phyloP scores from a whole-genome alignment of 2,329 filamentous ascomycete genomes.

The Aphanocladium album region DNA sequence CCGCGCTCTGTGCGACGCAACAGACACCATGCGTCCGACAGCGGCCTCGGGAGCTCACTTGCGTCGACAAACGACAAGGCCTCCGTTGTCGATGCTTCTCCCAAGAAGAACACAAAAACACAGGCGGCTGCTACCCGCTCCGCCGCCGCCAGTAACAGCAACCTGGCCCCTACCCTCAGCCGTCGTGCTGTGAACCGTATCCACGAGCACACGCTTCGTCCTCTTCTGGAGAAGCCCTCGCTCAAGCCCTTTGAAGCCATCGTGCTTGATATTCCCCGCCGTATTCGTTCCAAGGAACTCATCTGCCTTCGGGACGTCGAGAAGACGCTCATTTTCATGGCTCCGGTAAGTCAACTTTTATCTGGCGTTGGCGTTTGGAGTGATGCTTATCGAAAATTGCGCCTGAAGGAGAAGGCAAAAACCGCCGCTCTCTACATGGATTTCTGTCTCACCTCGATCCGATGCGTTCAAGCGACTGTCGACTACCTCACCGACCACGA shows the following conservation, averaged over 20 bases:
- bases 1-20: conserved; percentile 51
- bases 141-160: conserved; percentile 42
- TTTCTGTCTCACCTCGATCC: conserved; percentile 87
- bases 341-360: conserved; percentile 77
- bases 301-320: conserved; percentile 89
- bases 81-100: conserved; percentile 34
- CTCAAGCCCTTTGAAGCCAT: conserved; percentile 79
- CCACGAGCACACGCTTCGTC: conserved; percentile 70
- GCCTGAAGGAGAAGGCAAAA: conserved; percentile 73
- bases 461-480: conserved; percentile 84
- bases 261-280: conserved; percentile 70
- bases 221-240: conserved; percentile 66
- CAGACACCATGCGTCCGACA: conserved; percentile 74
- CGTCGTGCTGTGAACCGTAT: conserved; percentile 70
- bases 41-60: conserved; percentile 80
- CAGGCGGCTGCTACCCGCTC: conserved; percentile 50
- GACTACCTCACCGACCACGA: conserved; percentile 81
- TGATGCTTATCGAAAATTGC: conserved; percentile 65
- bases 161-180: conserved; percentile 58
- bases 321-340: conserved; percentile 85
- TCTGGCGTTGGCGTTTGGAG: conserved; percentile 53
- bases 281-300: conserved; percentile 80
- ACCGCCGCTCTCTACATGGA: conserved; percentile 67
- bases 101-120: conserved; percentile 33
- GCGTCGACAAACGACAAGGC: conserved; percentile 53